Base-by-base conservation (phyloP, 306 rosid genomes). In the Cyamopsis tetragonoloba region DNA sequence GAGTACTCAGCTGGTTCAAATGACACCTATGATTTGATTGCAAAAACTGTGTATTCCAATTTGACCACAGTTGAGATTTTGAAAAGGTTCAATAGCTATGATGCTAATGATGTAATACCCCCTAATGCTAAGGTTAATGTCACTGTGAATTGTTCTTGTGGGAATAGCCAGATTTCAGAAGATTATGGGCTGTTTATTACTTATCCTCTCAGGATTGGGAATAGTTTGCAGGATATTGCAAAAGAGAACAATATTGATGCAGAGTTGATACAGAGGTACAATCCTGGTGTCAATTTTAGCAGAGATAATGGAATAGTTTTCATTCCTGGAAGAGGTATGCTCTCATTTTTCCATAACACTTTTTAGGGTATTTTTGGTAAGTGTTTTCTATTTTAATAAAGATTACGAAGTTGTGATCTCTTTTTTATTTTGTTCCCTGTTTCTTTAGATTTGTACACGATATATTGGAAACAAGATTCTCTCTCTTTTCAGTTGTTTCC, bases 121-220 rank as follows among this genome's bases (percentile, higher is more conserved):
- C 0, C 4, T 17, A 24, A 43, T 64, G 44, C 59, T 13, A 68
- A 3, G 47, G 2, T 89, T 63, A 82, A 82, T 44, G 95, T 85
- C 3, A 53, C 80, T 2, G 90, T 91, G 20, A 82, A 66, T 7
- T 89, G 96, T 76, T 76, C 79, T 5, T 89, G 98, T 76, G 98
- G 98, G 47, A 4, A 82, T 57, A 75, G 80, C 6, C 2, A 13
- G 26, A 34, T 91, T 71, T 82, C 91, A 2, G 47, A 78, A 74
- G 73, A 68, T 0, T 91, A 81, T 71, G 96, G 96, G 5, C 10
- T 87, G 84, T 91, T 91, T 38, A 10, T 85, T 2, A 88, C 95
- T 4, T 91, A 85, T 72, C 96, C 98, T 0, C 80, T 91, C 2
- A 53, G 67, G 47, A 1, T 32, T 0, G 51, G 4, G 5, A 86